Base-by-base conservation (phyloP, 495 filamentous ascomycete species). In the Talaromyces proteolyticus region DNA sequence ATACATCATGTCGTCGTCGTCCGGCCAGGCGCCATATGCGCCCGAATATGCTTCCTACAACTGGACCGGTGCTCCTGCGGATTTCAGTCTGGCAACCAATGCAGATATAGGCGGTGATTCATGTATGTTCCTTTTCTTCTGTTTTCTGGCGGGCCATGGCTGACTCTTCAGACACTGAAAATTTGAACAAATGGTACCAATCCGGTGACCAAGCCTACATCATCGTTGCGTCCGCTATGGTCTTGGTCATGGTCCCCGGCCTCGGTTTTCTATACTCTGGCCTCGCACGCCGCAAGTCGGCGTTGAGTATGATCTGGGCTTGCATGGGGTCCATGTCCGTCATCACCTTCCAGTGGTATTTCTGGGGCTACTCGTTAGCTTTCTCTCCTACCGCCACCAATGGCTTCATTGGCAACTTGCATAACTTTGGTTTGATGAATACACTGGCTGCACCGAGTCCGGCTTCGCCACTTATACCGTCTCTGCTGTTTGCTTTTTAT, bases 181-280 rank as follows among this genome's bases (percentile, higher is more conserved):
- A 90, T 68, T 59, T 94, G 56, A 96, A 95, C 74, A 90, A 91
- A 84, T 91, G 90, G 89, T 87, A 72, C 59, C 64, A 79, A 50
- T 67, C 82, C 10, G 86, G 86, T 49, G 86, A 89, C 57, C 75
- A 81, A 67, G 87, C 89, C 65, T 98, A 90, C 72, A 96, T 98
- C 67, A 80, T 98, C 59, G 72, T 97, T 36, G 76, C 89, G 42
- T 84, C 92, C 48, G 91, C 87, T 58, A 96, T 98, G 93, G 93
- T 98, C 45, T 67, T 98, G 70, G 68, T 95, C 69, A 96, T 96
- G 91, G 73, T 87, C 42, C 82, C 83, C 21, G 86, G 84, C 56
- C 81, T 88, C 36, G 83, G 81, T 29, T 88, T 87, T 64, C 72
- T 86, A 12, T 82, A 83, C 61, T 85, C 79, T 4, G 82, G 82